A percentile compares a stretch with the other conserved stretches of the same genome.
phyloP scores from a whole-genome alignment of 1,139 yeast species.

The Saccharomyces hybrid region DNA sequence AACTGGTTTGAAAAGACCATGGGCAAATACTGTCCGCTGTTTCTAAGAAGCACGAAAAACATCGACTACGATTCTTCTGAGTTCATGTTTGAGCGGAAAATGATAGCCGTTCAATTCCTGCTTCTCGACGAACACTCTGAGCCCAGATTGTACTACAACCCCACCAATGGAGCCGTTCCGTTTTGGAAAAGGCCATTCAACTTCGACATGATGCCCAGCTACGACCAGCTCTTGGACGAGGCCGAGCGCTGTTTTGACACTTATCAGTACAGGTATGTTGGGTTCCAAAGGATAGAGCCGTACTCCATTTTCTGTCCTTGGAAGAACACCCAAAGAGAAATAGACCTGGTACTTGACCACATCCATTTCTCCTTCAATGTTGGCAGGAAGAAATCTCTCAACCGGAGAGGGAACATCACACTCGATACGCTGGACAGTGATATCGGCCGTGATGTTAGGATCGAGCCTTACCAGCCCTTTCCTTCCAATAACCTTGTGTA shows the following conservation, averaged over 20 bases:
- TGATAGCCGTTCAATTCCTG: not conserved
- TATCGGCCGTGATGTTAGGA: not conserved
- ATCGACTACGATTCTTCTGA: not conserved
- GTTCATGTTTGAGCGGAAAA: not conserved
- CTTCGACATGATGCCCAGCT: not conserved
- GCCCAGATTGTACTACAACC: not conserved
- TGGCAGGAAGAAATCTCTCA: not conserved
- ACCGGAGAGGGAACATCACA: not conserved
- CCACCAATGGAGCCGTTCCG: not conserved
- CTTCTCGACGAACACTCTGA: not conserved
- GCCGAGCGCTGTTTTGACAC: not conserved
- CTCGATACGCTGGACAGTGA: not conserved
- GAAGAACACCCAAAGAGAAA: not conserved
- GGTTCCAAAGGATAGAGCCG: not conserved
- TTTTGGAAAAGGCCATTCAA: not conserved
- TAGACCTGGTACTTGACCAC: not conserved
- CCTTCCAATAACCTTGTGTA: not conserved
- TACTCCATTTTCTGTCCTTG: not conserved
- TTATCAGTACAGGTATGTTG: not conserved
- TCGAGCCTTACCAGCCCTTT: not conserved
- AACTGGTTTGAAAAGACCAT: not conserved
- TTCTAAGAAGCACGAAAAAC: not conserved
- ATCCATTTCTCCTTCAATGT: not conserved
- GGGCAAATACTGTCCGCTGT: not conserved
- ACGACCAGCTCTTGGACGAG: not conserved